These are phyloP conservation scores for Arthrobotrys iridis DNA, from an alignment of 2,329 filamentous ascomycete species.

Conservation along the genomic window DNA sequence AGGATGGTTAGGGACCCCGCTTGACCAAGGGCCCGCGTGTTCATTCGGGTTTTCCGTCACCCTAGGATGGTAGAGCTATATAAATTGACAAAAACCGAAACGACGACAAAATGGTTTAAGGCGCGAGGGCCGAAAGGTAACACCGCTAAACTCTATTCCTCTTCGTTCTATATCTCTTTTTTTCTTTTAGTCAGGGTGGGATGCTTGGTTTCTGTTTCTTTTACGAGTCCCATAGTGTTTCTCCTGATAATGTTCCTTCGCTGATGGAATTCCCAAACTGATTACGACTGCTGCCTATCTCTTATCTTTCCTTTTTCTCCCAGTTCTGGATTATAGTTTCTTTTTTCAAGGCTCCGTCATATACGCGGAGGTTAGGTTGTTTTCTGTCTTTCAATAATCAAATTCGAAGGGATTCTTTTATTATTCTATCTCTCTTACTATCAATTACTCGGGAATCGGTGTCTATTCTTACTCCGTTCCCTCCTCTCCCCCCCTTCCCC, in stretches of 20 bases:
- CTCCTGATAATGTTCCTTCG: neutral
- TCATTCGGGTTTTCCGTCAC: constrained; percentile 7
- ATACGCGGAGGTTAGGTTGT: neutral
- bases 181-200: constrained; percentile 31
- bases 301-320: neutral
- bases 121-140: constrained; percentile 19
- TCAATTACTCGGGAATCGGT: neutral
- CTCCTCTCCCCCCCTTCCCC: neutral
- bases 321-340: constrained; percentile 24
- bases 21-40: constrained; percentile 10
- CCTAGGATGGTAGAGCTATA: constrained; percentile 13
- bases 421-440: constrained; percentile 2
- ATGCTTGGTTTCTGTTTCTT: constrained; percentile 40
- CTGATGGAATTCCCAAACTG: constrained; percentile 22
- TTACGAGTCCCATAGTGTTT: constrained; percentile 33
- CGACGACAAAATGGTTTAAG: neutral
- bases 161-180: constrained; percentile 2
- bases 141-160: neutral
- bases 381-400: constrained; percentile 17
- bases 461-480: neutral
- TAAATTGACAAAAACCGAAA: constrained; percentile 13
- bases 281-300: constrained; percentile 21
- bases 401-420: constrained; percentile 23
- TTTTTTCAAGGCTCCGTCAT: neutral
- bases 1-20: constrained; percentile 44